Evolutionary conservation across 768 basidiomycete species (phyloP), one percentile per base, ranked within the genome.

Genomic region (Rhizopogon vesiculosus): DNA sequence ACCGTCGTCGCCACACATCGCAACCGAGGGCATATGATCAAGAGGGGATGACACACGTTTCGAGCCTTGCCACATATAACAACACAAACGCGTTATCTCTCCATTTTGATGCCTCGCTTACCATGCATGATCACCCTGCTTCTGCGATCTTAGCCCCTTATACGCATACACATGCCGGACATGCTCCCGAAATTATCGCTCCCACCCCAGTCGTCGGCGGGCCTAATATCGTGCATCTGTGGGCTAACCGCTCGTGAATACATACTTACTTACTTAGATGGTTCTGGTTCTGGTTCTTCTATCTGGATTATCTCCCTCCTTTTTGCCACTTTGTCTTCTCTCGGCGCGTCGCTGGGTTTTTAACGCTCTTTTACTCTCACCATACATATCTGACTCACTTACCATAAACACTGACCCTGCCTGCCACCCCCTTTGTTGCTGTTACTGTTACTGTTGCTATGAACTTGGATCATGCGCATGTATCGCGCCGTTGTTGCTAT

Each of bases 51-150:
- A 38, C 35, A 15, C 48, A 19, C 22, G 48, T 49, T 49, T 22
- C 48, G 18, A 64, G 62, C 54, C 58, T 35, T 51, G 57, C 42
- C 57, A 58, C 58, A 67, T 56, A 65, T 70, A 46, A 19, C 15
- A 25, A 38, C 19, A 62, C 69, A 7, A 69, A 70, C 28, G 69
- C 69, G 56, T 57, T 70, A 65, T 71, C 70, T 42, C 66, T 70
- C 54, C 64, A 66, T 66, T 70, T 70, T 63, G 69, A 70, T 68
- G 68, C 68, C 68, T 70, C 69, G 51, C 60, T 65, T 57, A 59
- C 68, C 22, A 39, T 62, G 51, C 68, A 68, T 56, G 68, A 59
- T 53, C 56, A 62, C 39, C 57, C 54, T 51, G 35, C 25, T 28
- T 63, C 61, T 50, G 53, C 53, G 40, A 43, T 58, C 58, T 54